Evolutionary conservation across 805 yeast genomes (phyloP).

Genomic region (Tetrapisispora iriomotensis): DNA sequence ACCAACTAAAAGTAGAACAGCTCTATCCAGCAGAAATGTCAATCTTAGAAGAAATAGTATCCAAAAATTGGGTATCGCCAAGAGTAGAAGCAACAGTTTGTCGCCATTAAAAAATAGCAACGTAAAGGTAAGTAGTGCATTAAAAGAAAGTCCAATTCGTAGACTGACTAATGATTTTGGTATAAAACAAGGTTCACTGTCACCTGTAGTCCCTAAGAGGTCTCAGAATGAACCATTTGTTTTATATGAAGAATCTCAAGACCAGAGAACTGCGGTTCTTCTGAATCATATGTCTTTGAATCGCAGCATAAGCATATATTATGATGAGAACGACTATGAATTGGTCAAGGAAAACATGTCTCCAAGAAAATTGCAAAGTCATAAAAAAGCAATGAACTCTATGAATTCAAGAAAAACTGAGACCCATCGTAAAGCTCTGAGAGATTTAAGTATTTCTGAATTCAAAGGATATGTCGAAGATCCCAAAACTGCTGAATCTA

Average conservation of each 20-base stretch:
- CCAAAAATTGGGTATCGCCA: conserved; percentile 3
- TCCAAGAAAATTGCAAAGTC: conserved; percentile 7
- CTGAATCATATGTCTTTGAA: conserved; percentile 18
- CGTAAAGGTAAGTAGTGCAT: conserved; percentile 8
- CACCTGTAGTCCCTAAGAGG: not conserved
- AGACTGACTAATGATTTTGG: conserved; percentile 2
- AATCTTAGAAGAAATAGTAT: conserved; percentile 10
- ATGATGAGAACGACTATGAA: conserved; percentile 18
- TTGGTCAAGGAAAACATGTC: conserved; percentile 13
- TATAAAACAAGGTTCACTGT: conserved; percentile 1
- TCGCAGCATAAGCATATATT: conserved; percentile 14
- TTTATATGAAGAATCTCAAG: conserved; percentile 18
- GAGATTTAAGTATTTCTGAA: conserved; percentile 12
- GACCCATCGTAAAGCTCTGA: conserved; percentile 8
- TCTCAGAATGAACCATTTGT: conserved; percentile 6
- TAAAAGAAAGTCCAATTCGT: conserved; percentile 13
- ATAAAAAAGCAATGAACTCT: conserved; percentile 1
- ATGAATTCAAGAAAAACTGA: not conserved
- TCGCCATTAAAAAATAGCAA: conserved; percentile 11
- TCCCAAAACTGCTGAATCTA: conserved; percentile 6
- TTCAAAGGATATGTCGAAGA: conserved; percentile 15
- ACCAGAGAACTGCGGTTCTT: conserved; percentile 10
- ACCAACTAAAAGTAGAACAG: conserved; percentile 17
- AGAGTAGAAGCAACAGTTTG: not conserved
- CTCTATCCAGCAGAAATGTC: conserved; percentile 15